Conservation (phyloP, 768 basidiomycete genomes). For the Roridomyces roridus region DNA sequence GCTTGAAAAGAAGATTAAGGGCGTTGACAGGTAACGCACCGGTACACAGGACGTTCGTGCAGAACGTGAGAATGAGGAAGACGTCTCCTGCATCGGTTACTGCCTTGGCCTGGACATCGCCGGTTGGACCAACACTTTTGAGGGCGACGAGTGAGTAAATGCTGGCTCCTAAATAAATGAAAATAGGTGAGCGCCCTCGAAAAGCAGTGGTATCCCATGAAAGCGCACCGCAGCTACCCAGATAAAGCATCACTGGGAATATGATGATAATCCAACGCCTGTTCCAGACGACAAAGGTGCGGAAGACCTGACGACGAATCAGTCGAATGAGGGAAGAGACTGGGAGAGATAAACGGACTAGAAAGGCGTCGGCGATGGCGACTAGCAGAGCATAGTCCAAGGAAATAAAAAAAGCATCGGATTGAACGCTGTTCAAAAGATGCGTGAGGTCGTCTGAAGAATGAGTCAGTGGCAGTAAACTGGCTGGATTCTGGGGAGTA, state of each 20-base stretch:
- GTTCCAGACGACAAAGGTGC: conserved; percentile 1
- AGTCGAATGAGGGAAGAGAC: too few species aligned
- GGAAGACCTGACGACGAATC: conserved; percentile 4
- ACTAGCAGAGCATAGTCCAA: too few species aligned
- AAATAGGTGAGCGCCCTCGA: not conserved
- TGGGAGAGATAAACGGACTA: too few species aligned
- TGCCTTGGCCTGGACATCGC: not conserved
- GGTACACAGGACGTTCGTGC: not conserved
- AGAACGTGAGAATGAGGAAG: not conserved
- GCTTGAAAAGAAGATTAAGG: not conserved
- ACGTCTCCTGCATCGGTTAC: not conserved
- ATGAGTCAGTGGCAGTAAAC: too few species aligned
- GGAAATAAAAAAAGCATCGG: too few species aligned
- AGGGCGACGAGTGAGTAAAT: not conserved
- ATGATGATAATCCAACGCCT: not conserved
- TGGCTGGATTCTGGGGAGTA: too few species aligned
- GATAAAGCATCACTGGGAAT: not conserved
- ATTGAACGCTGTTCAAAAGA: too few species aligned
- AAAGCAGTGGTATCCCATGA: not conserved
- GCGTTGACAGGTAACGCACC: not conserved
- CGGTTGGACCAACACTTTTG: not conserved
- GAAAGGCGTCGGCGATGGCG: too few species aligned
- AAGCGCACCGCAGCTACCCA: not conserved
- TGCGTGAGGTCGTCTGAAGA: too few species aligned
- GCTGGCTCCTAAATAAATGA: not conserved